Base-by-base conservation (phyloP, 2,329 filamentous ascomycete genomes). In the Cladosporium cucumerinum region DNA sequence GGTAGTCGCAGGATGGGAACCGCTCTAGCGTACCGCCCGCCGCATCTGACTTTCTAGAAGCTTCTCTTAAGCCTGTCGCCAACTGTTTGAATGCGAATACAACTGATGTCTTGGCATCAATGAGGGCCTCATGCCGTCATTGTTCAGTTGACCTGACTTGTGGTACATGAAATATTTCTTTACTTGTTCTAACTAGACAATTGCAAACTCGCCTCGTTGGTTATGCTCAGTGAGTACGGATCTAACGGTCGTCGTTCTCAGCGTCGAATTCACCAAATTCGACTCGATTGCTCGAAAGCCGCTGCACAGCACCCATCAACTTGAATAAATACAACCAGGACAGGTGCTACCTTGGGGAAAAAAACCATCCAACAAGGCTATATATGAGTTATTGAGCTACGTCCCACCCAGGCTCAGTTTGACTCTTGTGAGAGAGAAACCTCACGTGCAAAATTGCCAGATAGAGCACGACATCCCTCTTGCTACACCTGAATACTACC, bases 1-100 rank as follows among this genome's bases (percentile, higher is more conserved):
- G 51, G 26, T 54, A 54, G 51, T 54, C 51, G 51, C 51, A 54
- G 51, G 51, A 32, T 54, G 51, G 51, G 51, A 54, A 54, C 51
- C 51, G 51, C 51, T 54, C 51, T 54, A 54, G 51, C 51, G 51
- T 54, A 54, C 51, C 51, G 51, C 39, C 39, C 26, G 51, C 51
- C 30, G 51, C 51, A 12, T 21, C 16, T 12, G n/a, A n/a, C 30
- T 28, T 54, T 54, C 51, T 32, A 54, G 51, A 54, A 54, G 51
- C 51, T 54, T 54, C 51, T 54, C 32, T 54, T 14, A 11, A 21
- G 39, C n/a, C 39, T 46, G 39, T 46, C 34, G 16, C 34, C 34
- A 39, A 39, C 34, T 39, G 34, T 39, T 18, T 46, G 39, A 5
- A 46, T 46, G n/a, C n/a, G n/a, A 21, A 12, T 46, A 11, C 16